Base-by-base conservation (phyloP, 1,284 basidiomycete genomes). In the Boletus albobrunnescens region DNA sequence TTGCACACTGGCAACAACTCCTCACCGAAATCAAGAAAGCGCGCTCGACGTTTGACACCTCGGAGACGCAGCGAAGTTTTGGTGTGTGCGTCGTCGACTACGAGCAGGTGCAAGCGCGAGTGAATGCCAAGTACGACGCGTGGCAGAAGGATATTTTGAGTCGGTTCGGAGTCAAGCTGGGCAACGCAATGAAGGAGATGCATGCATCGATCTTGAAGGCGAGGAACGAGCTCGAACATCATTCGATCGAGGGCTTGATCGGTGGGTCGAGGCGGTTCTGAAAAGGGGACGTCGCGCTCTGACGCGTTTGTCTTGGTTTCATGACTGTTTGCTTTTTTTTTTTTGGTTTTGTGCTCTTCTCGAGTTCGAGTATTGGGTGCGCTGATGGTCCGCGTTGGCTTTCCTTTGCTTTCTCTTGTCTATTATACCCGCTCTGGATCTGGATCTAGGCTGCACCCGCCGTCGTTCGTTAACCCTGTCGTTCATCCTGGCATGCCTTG, bases 121-220 rank as follows among this genome's bases (percentile, higher is more conserved):
- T 99, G 60, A 98, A 97, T 65, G 91, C 94, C 50, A 98, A 98
- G 74, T 98, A 98, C 68, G 96, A 99, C 65, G 76, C 91, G 8
- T 98, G 95, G 95, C 94, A 99, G 74, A 77, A 87, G 54, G 96
- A 98, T 59, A 91, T 99, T 52, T 76, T 98, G 51, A 86, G 83
- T 54, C 78, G 91, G 37, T 98, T 97, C 62, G 96, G 95, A 6
- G 78, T 82, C 54, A 96, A 96, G 74, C 78, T 98, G 47, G 91
- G 91, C 7, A 84, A 86, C 49, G 86, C 84, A 44, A 97, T 99
- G 93, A 94, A 94, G 72, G 94, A 97, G 67, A 91, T 94, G 76
- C 91, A 99, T 68, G 85, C 91, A 13, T 75, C 85, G 24, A 94
- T 99, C 50, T 71, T 90, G 53, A 96, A 97, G 72, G 90, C 94